A percentile compares a stretch with the other conserved stretches of the same genome.
Conservation (phyloP, 495 filamentous ascomycete species). For the Neurospora sublineolata region DNA sequence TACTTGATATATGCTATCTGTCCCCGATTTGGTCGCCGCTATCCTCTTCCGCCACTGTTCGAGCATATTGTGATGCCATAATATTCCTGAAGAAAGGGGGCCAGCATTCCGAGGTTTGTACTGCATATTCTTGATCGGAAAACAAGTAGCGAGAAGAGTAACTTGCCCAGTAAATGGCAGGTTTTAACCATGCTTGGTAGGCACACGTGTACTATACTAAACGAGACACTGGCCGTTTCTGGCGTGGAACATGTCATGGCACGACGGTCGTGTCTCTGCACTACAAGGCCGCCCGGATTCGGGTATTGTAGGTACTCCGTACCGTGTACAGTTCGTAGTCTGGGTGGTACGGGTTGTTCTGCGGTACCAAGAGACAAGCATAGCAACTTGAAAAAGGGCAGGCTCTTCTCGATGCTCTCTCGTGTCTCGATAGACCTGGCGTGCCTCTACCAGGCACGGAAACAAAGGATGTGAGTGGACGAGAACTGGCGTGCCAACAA, state of each 20-base stretch:
- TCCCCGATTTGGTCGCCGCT: background rate
- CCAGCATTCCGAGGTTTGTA: background rate
- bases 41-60: background rate
- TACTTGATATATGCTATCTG: background rate
- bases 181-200: background rate
- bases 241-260: background rate
- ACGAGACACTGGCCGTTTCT: background rate
- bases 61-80: background rate
- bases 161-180: background rate
- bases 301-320: background rate
- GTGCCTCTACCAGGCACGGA: background rate
- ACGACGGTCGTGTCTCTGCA: background rate
- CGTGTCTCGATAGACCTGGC: background rate
- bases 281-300: background rate
- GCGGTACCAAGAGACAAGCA: background rate
- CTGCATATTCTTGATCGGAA: background rate
- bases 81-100: background rate
- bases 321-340: background rate
- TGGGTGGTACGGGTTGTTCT: background rate
- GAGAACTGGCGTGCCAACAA: background rate
- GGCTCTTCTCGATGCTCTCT: background rate
- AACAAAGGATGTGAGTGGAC: background rate
- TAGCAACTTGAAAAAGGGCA: slow-evolving; percentile 10
- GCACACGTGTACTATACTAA: background rate
- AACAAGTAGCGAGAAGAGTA: background rate